Evolutionary conservation across 176 grass and related monocot genomes (phyloP), one percentile per base, ranked within the genome.

Genomic region (Zea luxurians): DNA sequence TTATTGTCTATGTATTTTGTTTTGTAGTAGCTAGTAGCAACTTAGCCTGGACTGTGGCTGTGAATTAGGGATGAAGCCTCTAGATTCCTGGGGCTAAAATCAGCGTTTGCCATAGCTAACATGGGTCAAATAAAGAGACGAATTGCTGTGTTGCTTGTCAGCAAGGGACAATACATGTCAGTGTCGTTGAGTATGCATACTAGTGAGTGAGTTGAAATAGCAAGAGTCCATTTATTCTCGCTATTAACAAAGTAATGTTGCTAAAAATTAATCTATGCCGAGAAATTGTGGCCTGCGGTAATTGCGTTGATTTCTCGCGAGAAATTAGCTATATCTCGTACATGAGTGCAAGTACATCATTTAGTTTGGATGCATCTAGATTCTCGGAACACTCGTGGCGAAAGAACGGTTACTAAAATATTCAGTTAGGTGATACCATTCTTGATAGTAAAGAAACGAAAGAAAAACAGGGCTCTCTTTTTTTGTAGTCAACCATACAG

Each of bases 111-210:
- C 27, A 71, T 38, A 36, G 13, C 52, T 34, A 65, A 76, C 81
- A 80, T 57, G n/a, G 71, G 81, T 76, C 55, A 80, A 70, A 54
- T 48, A 53, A 70, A 75, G 18, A 44, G 34, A 47, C 1, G 52
- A 66, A 48, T 64, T 57, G 5, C 52, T 7, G 2, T 76, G 58
- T 80, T 16, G 4, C 70, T 41, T 80, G 77, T 65, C 48, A 15
- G 34, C 16, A 50, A 76, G 2, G 57, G 9, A 9, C 11, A 16
- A 48, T 57, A 38, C 2, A 3, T 50, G 86, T 84, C 66, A 9
- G 58, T 77, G 10, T 88, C 82, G 66, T 76, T 4, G 66, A 79
- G 8, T 18, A 48, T 41, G 21, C 12, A 64, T 59, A 67, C 41
- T 47, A 46, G 50, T 58, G 16, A 15, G 9, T 20, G 21, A 42